phyloP scores from a whole-genome alignment of 805 yeast species.

The Priceomyces fermenticarens region DNA sequence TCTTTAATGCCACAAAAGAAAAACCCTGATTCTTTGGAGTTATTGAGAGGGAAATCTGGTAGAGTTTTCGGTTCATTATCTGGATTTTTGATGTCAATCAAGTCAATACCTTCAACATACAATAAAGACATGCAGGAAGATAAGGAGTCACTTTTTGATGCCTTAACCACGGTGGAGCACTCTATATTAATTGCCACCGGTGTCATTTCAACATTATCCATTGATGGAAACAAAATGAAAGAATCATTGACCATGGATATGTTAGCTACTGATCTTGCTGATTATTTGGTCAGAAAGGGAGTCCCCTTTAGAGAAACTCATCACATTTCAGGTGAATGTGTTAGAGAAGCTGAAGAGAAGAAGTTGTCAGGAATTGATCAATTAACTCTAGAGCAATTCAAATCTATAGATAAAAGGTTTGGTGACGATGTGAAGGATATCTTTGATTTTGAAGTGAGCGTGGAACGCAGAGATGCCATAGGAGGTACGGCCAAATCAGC shows the following conservation, averaged over 20 bases:
- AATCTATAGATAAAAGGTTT: conserved; percentile 77
- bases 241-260: conserved; percentile 95
- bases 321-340: conserved; percentile 98
- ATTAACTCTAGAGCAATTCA: conserved; percentile 71
- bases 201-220: conserved; percentile 80
- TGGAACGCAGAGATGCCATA: conserved; percentile 92
- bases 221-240: conserved; percentile 74
- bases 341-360: conserved; percentile 79
- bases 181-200: conserved; percentile 95
- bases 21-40: conserved; percentile 94
- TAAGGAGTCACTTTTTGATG: conserved; percentile 96
- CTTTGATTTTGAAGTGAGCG: conserved; percentile 91
- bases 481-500: conserved; percentile 97
- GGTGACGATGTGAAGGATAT: conserved; percentile 75
- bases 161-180: conserved; percentile 86
- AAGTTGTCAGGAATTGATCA: conserved; percentile 82
- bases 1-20: conserved; percentile 99
- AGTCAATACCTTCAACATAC: conserved; percentile 97
- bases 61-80: conserved; percentile 93
- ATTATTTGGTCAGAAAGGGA: conserved; percentile 93
- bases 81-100: conserved; percentile 94
- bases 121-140: conserved; percentile 99
- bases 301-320: conserved; percentile 99
- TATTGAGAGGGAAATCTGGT: conserved; percentile 95
- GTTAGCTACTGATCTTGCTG: conserved; percentile 98